phyloP scores from a whole-genome alignment of 2,329 filamentous ascomycete genomes.

The Fusarium ambrosium region DNA sequence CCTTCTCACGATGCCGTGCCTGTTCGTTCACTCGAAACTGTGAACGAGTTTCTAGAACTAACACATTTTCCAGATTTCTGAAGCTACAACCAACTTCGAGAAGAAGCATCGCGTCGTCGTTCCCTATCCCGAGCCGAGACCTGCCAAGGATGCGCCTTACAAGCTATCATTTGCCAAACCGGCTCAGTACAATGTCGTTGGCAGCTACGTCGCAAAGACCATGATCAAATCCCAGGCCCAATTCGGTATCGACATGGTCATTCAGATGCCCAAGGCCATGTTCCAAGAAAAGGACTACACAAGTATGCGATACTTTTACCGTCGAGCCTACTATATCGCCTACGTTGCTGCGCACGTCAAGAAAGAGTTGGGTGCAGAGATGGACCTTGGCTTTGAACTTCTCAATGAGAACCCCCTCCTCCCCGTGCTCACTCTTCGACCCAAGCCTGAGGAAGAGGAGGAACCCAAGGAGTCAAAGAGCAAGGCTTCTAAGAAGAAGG shows the following conservation, averaged over 20 bases:
- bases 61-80: slow-evolving; percentile 67
- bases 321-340: slow-evolving; percentile 90
- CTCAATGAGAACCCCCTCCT: slow-evolving; percentile 82
- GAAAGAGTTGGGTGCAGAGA: slow-evolving; percentile 64
- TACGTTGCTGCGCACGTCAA: slow-evolving; percentile 81
- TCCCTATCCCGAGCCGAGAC: slow-evolving; percentile 87
- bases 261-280: slow-evolving; percentile 83
- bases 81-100: slow-evolving; percentile 77
- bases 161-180: slow-evolving; percentile 85
- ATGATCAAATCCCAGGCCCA: slow-evolving; percentile 73
- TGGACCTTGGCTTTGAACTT: slow-evolving; percentile 73
- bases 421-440: slow-evolving; percentile 71
- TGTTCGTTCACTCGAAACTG: slow-evolving; percentile 56
- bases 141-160: slow-evolving; percentile 82
- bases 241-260: slow-evolving; percentile 82
- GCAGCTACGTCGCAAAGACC: slow-evolving; percentile 85
- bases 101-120: slow-evolving; percentile 77
- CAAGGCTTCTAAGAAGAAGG: slow-evolving; percentile 44
- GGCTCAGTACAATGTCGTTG: slow-evolving; percentile 84
- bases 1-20: slow-evolving; percentile 63
- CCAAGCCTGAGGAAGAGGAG: slow-evolving; percentile 44
- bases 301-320: slow-evolving; percentile 94
- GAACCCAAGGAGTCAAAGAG: slow-evolving; percentile 27
- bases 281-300: slow-evolving; percentile 97
- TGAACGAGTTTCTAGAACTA: slow-evolving; percentile 14